These are phyloP conservation scores for Porodaedalea pini DNA, from an alignment of 1,284 basidiomycete genomes.

Conservation along the genomic window DNA sequence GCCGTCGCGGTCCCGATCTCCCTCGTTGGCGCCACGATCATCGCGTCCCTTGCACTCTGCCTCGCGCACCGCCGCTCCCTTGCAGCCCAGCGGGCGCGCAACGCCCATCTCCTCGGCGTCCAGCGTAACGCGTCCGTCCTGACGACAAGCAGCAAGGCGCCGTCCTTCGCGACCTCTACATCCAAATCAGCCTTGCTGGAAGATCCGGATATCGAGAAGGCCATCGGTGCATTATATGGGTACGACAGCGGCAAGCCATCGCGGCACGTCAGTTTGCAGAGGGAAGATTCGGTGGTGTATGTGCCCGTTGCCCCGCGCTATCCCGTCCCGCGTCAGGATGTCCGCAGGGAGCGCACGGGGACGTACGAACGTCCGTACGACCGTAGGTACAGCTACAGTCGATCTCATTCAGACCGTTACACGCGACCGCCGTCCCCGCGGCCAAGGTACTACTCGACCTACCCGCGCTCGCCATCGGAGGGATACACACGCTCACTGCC, in stretches of 20 bases:
- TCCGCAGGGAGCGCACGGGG: constrained; percentile 8
- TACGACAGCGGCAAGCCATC: neutral
- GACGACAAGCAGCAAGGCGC: neutral
- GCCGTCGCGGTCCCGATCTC: constrained; percentile 46
- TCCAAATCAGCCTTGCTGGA: neutral
- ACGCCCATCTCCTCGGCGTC: constrained; percentile 9
- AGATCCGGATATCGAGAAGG: constrained; percentile 19
- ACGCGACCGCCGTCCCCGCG: neutral
- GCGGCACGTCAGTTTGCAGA: neutral
- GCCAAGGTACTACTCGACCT: neutral
- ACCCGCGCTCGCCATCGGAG: neutral
- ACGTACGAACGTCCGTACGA: constrained; percentile 2
- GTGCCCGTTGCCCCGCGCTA: neutral
- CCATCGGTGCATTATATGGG: constrained; percentile 6
- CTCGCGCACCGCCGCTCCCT: constrained; percentile 18
- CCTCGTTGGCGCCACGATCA: constrained; percentile 38
- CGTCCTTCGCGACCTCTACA: neutral
- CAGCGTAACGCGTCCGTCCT: neutral
- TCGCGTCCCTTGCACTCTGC: constrained; percentile 27
- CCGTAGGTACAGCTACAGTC: neutral
- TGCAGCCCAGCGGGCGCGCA: constrained; percentile 10
- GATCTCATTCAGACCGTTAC: neutral
- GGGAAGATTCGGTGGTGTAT: neutral
- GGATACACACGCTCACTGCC: neutral
- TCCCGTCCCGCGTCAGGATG: constrained; percentile 12